A percentile compares a stretch with the other conserved stretches of the same genome.
Conservation (phyloP, 805 yeast genomes). For the Wickerhamiella parazyma region DNA sequence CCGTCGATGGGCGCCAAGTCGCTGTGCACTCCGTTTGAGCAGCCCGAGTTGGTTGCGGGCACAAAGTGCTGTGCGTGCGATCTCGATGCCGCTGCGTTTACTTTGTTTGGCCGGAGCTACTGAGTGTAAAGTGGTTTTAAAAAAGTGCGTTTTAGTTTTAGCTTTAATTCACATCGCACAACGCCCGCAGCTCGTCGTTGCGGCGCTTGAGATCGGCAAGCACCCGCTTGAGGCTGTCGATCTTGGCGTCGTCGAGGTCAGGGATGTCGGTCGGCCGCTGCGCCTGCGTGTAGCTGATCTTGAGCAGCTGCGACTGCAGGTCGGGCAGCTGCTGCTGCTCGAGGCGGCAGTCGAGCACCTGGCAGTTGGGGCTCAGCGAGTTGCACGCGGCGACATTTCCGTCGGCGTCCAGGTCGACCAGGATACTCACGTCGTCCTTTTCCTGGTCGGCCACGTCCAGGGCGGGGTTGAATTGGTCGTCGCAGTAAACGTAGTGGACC, state of each 20-base stretch:
- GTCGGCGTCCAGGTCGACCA: slow-evolving; percentile 27
- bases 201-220: slow-evolving; percentile 15
- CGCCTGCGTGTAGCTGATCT: slow-evolving; percentile 14
- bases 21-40: slow-evolving; percentile 89
- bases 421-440: slow-evolving; percentile 23
- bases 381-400: slow-evolving; percentile 23
- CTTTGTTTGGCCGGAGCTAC: slow-evolving; percentile 96
- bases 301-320: slow-evolving; percentile 12
- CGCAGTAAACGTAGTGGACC: slow-evolving; percentile 27
- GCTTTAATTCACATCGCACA: background rate
- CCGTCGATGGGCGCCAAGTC: slow-evolving; percentile 99
- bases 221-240: slow-evolving; percentile 11
- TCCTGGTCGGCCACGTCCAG: slow-evolving; percentile 23
- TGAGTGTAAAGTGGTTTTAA: too few relatives aligned
- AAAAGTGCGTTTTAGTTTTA: too few relatives aligned
- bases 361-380: slow-evolving; percentile 29
- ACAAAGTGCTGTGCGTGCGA: slow-evolving; percentile 84
- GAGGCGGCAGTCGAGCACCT: slow-evolving; percentile 21
- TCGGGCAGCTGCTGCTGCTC: slow-evolving; percentile 15
- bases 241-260: slow-evolving; percentile 13
- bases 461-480: slow-evolving; percentile 27
- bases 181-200: slow-evolving; percentile 13
- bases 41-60: slow-evolving; percentile 65
- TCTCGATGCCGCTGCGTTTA: slow-evolving; percentile 60
- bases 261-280: slow-evolving; percentile 16